Evolutionary conservation across 2,329 filamentous ascomycete species (phyloP).

Genomic region (Trichoderma sp.): DNA sequence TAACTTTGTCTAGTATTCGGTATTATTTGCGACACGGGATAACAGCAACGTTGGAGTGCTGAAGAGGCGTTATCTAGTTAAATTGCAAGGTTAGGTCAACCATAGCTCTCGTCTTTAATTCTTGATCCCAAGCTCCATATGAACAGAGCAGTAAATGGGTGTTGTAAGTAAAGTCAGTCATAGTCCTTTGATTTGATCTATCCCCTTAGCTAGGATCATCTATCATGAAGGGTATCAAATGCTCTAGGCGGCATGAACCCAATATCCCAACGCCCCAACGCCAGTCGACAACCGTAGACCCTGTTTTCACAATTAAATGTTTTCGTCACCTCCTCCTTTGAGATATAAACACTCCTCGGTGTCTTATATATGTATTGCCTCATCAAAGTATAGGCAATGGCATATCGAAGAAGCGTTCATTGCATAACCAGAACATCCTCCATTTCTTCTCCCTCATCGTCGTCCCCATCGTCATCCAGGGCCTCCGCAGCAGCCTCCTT

Average conservation of each 20-base stretch:
- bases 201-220: constrained; percentile 24
- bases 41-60: no score
- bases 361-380: background rate
- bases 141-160: background rate
- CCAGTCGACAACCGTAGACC: background rate
- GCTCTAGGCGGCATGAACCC: background rate
- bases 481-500: constrained; percentile 56
- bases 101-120: background rate
- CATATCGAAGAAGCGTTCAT: background rate
- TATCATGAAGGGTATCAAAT: constrained; percentile 21
- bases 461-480: constrained; percentile 63
- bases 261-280: background rate
- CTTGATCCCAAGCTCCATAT: background rate
- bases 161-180: background rate
- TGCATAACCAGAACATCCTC: constrained; percentile 63
- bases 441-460: constrained; percentile 69
- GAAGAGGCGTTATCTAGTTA: background rate
- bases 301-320: background rate
- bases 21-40: no score
- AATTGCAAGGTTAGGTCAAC: background rate
- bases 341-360: background rate
- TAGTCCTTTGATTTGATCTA: constrained; percentile 7
- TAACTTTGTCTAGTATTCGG: no score
- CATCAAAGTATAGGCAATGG: background rate
- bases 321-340: background rate